Conservation (phyloP, 352 stramenopile species). For the Blastocystis sp. region DNA sequence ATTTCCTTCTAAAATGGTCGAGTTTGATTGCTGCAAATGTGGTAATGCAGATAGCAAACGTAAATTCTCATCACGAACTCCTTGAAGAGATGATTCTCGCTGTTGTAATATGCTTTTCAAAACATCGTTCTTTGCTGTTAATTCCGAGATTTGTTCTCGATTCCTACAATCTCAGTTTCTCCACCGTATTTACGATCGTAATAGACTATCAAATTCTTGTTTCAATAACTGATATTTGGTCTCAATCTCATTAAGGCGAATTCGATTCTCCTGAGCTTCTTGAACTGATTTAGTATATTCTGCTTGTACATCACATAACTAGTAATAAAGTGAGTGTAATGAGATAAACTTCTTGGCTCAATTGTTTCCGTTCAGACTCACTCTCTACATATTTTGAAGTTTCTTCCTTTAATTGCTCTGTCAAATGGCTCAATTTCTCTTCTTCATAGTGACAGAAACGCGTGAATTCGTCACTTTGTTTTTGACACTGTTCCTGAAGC, state of each 20-base stretch:
- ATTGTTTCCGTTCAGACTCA: too few species aligned
- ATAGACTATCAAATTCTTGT: not conserved
- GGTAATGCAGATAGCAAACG: not conserved
- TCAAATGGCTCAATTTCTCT: too few species aligned
- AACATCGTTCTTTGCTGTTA: not conserved
- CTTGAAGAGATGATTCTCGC: not conserved
- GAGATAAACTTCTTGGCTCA: too few species aligned
- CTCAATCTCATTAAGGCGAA: not conserved
- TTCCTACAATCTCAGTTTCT: not conserved
- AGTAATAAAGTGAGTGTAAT: too few species aligned
- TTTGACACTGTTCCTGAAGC: not conserved
- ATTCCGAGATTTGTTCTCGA: not conserved
- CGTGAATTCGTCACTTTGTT: too few species aligned
- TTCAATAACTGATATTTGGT: not conserved
- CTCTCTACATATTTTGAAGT: too few species aligned
- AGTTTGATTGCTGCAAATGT: not conserved
- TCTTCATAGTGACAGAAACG: too few species aligned
- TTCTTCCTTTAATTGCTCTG: too few species aligned
- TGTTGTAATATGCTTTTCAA: not conserved
- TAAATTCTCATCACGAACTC: slow-evolving; percentile 26
- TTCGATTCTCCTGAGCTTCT: not conserved
- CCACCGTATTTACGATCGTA: not conserved
- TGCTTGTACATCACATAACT: too few species aligned
- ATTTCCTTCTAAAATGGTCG: not conserved
- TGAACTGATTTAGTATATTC: too few species aligned